Conservation (phyloP, 2,329 filamentous ascomycete genomes). For the Cercospora sesami region DNA sequence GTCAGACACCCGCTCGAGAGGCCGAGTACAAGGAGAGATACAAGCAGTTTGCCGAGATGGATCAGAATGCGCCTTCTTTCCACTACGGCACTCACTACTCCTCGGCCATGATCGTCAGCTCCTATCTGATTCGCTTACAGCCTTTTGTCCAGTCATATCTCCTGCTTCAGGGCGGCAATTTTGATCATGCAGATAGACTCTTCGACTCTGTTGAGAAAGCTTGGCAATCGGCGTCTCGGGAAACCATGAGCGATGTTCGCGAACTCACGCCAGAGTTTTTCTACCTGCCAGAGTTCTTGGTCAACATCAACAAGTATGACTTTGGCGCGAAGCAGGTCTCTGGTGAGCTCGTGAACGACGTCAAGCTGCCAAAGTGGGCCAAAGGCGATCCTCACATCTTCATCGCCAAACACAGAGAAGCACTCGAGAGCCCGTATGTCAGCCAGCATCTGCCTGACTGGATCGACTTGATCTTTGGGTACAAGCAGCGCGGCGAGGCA, state of each 20-base stretch:
- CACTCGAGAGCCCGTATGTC: conserved; percentile 88
- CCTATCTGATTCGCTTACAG: conserved; percentile 89
- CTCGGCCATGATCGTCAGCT: conserved; percentile 97
- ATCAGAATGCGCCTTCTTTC: conserved; percentile 72
- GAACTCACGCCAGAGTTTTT: conserved; percentile 97
- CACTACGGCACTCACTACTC: conserved; percentile 99
- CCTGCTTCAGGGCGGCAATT: conserved; percentile 88
- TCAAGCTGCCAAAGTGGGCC: conserved; percentile 91
- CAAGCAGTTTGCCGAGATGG: conserved; percentile 85
- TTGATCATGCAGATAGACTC: conserved; percentile 91
- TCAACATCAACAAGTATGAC: conserved; percentile 92
- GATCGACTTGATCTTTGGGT: conserved; percentile 95
- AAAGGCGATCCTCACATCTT: conserved; percentile 96
- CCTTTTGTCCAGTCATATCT: conserved; percentile 96
- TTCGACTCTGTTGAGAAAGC: conserved; percentile 91
- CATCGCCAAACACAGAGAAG: conserved; percentile 92
- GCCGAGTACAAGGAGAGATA: conserved; percentile 81
- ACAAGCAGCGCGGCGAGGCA: conserved; percentile 88
- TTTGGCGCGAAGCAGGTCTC: conserved; percentile 85
- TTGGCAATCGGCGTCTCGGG: conserved; percentile 84
- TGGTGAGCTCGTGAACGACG: conserved; percentile 76
- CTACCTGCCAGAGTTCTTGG: conserved; percentile 89
- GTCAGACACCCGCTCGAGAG: conserved; percentile 74
- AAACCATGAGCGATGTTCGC: conserved; percentile 90
- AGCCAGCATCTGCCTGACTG: conserved; percentile 86